These are phyloP conservation scores for Phytophthora brassicae DNA, from an alignment of 352 stramenopile species.

Conservation along the genomic window DNA sequence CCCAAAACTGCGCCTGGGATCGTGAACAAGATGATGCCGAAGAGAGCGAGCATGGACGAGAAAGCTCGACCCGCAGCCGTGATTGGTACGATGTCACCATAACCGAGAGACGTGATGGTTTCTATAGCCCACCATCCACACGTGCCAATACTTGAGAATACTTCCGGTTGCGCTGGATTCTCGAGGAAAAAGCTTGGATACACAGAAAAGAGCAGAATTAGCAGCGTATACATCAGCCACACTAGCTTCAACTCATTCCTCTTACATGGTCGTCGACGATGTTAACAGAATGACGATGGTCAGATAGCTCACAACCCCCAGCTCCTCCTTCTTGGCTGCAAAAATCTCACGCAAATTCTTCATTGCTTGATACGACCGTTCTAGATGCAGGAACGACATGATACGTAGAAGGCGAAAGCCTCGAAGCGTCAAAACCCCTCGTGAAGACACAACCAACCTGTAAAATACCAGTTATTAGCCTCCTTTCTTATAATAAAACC, in stretches of 20 bases:
- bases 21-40: constrained; percentile 87
- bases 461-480: constrained; percentile 1
- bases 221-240: background rate
- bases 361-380: constrained; percentile 77
- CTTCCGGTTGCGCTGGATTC: constrained; percentile 64
- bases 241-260: constrained; percentile 1
- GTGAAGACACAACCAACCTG: constrained; percentile 42
- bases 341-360: constrained; percentile 82
- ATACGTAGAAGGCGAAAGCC: constrained; percentile 72
- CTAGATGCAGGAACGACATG: constrained; percentile 80
- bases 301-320: constrained; percentile 79
- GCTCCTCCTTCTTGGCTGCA: constrained; percentile 69
- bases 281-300: constrained; percentile 79
- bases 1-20: constrained; percentile 81
- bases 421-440: constrained; percentile 67
- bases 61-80: constrained; percentile 67
- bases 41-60: constrained; percentile 73
- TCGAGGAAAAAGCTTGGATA: constrained; percentile 74
- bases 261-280: constrained; percentile 86
- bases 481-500: no score
- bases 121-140: constrained; percentile 82
- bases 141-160: constrained; percentile 78
- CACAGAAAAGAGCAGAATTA: background rate
- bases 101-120: constrained; percentile 87
- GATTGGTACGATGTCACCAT: constrained; percentile 83